These are phyloP conservation scores for Botryotinia narcissicola DNA, from an alignment of 2,329 filamentous ascomycete genomes.

Conservation along the genomic window DNA sequence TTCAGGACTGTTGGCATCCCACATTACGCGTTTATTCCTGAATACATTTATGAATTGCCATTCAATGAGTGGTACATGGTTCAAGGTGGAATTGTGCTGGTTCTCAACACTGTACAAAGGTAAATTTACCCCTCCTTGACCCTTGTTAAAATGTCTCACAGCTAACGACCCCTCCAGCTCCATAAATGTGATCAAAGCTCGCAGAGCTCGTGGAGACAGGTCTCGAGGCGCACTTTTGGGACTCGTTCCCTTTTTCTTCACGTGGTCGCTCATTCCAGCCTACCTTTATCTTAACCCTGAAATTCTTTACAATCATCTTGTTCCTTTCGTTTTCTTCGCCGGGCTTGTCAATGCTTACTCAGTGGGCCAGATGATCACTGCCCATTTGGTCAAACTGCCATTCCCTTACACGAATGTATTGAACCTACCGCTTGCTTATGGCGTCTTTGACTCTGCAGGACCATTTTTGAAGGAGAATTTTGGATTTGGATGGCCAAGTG, in stretches of 20 bases:
- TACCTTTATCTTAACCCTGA: constrained; percentile 84
- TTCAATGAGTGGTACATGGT: constrained; percentile 94
- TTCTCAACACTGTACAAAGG: constrained; percentile 80
- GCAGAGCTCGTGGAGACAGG: constrained; percentile 69
- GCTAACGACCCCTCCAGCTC: constrained; percentile 48
- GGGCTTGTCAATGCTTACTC: constrained; percentile 92
- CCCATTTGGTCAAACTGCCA: constrained; percentile 80
- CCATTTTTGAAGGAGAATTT: constrained; percentile 59
- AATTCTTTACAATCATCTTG: constrained; percentile 77
- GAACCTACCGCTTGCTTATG: constrained; percentile 71
- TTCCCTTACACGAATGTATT: constrained; percentile 94
- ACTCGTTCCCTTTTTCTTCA: constrained; percentile 73
- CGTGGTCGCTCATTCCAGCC: constrained; percentile 72
- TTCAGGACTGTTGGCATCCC: constrained; percentile 74
- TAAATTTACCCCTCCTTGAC: constrained; percentile 23
- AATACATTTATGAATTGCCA: constrained; percentile 70
- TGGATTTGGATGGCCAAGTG: constrained; percentile 69
- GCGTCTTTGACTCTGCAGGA: constrained; percentile 76
- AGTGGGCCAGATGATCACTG: constrained; percentile 93
- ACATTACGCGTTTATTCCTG: constrained; percentile 61
- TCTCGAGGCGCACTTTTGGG: constrained; percentile 75
- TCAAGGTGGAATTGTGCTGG: constrained; percentile 76
- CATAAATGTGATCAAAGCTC: constrained; percentile 78
- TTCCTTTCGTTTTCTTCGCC: constrained; percentile 86
- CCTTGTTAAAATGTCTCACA: constrained; percentile 30